These are phyloP conservation scores for Arachnomyces sp. DNA, from an alignment of 2,329 filamentous ascomycete species.

Conservation along the genomic window DNA sequence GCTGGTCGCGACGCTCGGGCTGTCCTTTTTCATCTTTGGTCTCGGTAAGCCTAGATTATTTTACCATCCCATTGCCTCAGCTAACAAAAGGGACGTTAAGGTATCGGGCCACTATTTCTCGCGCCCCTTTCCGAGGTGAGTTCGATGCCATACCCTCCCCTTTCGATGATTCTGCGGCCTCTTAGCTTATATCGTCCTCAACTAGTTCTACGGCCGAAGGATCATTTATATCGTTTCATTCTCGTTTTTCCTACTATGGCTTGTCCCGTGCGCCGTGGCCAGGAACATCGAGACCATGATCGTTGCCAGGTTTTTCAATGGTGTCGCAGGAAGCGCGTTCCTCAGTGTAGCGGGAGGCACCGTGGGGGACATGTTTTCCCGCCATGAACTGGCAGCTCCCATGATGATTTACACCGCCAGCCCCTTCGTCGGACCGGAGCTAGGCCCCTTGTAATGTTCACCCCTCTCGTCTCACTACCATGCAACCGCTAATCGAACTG, in stretches of 20 bases:
- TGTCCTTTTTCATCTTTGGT: constrained; percentile 76
- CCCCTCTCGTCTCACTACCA: neutral
- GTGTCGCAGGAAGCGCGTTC: constrained; percentile 43
- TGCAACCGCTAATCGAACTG: constrained; percentile 1
- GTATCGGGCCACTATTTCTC: constrained; percentile 55
- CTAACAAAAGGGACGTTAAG: constrained; percentile 16
- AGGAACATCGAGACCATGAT: constrained; percentile 73
- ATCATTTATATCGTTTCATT: constrained; percentile 74
- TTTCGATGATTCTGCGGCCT: neutral
- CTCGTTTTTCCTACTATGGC: constrained; percentile 65
- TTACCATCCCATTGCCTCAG: constrained; percentile 8
- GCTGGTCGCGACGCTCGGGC: constrained; percentile 66
- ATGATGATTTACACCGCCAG: constrained; percentile 72
- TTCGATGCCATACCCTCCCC: too few relatives aligned
- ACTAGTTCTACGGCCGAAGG: constrained; percentile 68
- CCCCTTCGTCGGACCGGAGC: constrained; percentile 50
- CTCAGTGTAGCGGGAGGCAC: constrained; percentile 70
- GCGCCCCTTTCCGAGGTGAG: constrained; percentile 53
- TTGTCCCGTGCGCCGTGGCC: constrained; percentile 75
- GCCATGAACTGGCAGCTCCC: constrained; percentile 61
- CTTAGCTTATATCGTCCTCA: constrained; percentile 5
- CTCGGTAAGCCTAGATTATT: constrained; percentile 40
- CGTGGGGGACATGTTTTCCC: constrained; percentile 68
- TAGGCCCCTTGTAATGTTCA: constrained; percentile 43
- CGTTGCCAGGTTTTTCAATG: constrained; percentile 62